Evolutionary conservation across 768 basidiomycete genomes (phyloP).

Genomic region (Leccinellum luteum): DNA sequence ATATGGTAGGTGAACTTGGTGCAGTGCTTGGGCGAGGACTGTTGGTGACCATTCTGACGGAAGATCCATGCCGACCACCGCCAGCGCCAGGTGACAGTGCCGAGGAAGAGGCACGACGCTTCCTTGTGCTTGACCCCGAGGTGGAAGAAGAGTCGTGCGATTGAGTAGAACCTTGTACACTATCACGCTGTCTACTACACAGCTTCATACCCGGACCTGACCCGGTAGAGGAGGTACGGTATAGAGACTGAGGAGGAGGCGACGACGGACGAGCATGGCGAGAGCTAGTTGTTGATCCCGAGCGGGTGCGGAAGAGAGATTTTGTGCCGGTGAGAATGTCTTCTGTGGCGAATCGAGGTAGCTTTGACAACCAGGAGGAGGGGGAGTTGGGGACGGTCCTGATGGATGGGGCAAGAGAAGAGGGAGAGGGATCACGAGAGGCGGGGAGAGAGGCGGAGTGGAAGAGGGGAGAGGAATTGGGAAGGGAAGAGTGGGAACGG

Average conservation of each 20-base stretch:
- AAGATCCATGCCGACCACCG: constrained; percentile 27
- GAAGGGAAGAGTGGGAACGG: constrained; percentile 11
- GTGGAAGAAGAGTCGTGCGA: neutral
- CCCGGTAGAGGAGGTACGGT: constrained; percentile 22
- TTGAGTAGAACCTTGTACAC: constrained; percentile 1
- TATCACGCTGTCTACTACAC: constrained; percentile 1
- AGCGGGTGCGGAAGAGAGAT: constrained; percentile 29
- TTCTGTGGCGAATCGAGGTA: constrained; percentile 26
- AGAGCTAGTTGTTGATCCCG: constrained; percentile 11
- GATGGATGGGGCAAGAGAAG: constrained; percentile 13
- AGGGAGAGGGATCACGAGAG: constrained; percentile 10
- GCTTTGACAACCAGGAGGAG: constrained; percentile 3
- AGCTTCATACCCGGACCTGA: constrained; percentile 7
- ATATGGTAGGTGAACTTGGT: constrained; percentile 1
- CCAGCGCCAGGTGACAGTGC: constrained; percentile 22
- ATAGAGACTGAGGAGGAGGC: constrained; percentile 14
- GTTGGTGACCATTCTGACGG: constrained; percentile 5
- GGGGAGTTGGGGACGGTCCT: constrained; percentile 18
- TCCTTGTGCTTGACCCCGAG: constrained; percentile 6
- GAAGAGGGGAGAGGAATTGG: constrained; percentile 5
- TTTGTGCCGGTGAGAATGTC: constrained; percentile 30
- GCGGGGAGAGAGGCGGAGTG: constrained; percentile 12
- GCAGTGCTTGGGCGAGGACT: constrained; percentile 8
- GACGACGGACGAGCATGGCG: constrained; percentile 7
- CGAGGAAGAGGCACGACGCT: constrained; percentile 26